Percentiles rank a stretch among this genome's conserved stretches.
Conservation (phyloP, 768 basidiomycete species). For the Boletus rubroflammeus region DNA sequence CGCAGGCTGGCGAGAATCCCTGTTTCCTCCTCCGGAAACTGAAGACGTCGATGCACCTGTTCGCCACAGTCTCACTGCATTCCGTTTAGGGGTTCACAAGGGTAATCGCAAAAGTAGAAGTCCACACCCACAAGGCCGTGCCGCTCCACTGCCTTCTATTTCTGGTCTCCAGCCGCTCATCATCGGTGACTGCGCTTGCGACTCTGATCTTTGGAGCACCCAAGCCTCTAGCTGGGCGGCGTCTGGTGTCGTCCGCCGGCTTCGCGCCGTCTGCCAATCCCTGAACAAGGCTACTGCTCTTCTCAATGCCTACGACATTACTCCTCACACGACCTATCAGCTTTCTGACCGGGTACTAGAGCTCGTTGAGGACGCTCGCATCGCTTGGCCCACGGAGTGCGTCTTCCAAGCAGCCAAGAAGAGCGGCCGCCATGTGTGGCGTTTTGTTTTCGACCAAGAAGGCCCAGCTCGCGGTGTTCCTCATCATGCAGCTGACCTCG, state of each 20-base stretch:
- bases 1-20: constrained; percentile 51
- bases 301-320: constrained; percentile 70
- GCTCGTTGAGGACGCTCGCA: constrained; percentile 67
- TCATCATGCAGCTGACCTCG: constrained; percentile 68
- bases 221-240: constrained; percentile 63
- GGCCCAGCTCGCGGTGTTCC: constrained; percentile 59
- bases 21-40: constrained; percentile 31
- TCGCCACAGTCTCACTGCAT: constrained; percentile 15
- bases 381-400: constrained; percentile 76
- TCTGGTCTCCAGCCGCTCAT: constrained; percentile 59
- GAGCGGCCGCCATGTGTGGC: constrained; percentile 63
- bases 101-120: constrained; percentile 26
- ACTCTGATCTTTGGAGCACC: constrained; percentile 60
- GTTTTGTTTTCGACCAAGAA: constrained; percentile 83
- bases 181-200: constrained; percentile 68
- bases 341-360: constrained; percentile 68
- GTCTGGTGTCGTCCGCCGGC: constrained; percentile 55
- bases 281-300: constrained; percentile 57
- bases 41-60: constrained; percentile 17
- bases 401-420: constrained; percentile 48
- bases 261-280: constrained; percentile 74
- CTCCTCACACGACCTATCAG: constrained; percentile 59
- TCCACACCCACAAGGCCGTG: constrained; percentile 24
- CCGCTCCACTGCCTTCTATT: constrained; percentile 8
- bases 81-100: constrained; percentile 26